These are phyloP conservation scores for Tolypocladium sp. DNA, from an alignment of 2,329 filamentous ascomycete genomes.

Conservation along the genomic window DNA sequence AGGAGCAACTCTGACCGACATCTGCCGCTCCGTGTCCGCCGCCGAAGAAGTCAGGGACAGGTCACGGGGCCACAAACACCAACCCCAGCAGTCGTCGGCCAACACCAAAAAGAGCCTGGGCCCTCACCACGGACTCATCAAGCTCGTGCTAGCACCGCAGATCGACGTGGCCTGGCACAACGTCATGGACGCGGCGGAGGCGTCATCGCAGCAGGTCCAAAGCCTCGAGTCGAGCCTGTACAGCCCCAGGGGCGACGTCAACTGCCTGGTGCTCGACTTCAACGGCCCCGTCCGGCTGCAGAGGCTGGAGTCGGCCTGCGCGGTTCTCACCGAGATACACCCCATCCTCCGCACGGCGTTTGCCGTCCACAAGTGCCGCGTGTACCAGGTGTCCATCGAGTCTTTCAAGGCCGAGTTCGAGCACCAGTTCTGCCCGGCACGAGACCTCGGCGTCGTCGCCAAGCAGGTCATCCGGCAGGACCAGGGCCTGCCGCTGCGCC, in stretches of 20 bases:
- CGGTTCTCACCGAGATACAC: conserved; percentile 32
- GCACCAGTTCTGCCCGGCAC: conserved; percentile 28
- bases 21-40: conserved; percentile 27
- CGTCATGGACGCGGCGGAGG: conserved; percentile 39
- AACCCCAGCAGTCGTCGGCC: not conserved
- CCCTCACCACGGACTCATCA: conserved; percentile 25
- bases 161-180: conserved; percentile 30
- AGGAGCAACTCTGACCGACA: conserved; percentile 31
- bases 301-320: conserved; percentile 37
- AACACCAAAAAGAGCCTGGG: conserved; percentile 2
- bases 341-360: conserved; percentile 47
- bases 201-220: conserved; percentile 36
- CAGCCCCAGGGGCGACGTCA: conserved; percentile 31
- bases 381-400: conserved; percentile 39
- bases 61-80: not conserved
- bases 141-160: conserved; percentile 30
- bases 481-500: conserved; percentile 27
- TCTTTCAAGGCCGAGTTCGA: conserved; percentile 34
- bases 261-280: conserved; percentile 39
- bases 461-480: conserved; percentile 34
- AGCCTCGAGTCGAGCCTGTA: conserved; percentile 39
- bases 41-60: conserved; percentile 7
- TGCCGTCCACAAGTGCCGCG: conserved; percentile 31
- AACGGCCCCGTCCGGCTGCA: conserved; percentile 30
- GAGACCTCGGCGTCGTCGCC: conserved; percentile 26